Evolutionary conservation across 1,139 yeast species (phyloP).

Genomic region (Citeromyces siamensis): DNA sequence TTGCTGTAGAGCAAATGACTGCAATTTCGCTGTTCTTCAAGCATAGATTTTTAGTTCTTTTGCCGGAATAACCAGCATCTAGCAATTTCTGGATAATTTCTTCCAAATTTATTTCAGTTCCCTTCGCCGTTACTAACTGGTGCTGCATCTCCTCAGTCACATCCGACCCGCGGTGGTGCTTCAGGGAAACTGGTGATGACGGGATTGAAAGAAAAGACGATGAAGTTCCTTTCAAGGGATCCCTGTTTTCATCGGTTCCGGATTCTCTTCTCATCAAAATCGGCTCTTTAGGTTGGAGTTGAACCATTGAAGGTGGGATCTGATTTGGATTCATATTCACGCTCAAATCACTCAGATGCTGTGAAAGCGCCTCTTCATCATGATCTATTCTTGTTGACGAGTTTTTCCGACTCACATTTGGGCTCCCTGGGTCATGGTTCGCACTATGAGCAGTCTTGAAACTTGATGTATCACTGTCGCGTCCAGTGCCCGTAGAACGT

Average conservation of each 20-base stretch:
- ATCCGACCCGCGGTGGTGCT: slow-evolving; percentile 4
- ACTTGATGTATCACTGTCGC: slow-evolving; percentile 4
- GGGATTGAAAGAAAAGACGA: slow-evolving; percentile 1
- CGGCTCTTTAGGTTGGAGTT: slow-evolving; percentile 6
- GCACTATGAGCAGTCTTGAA: slow-evolving; percentile 4
- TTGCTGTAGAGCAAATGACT: slow-evolving; percentile 50
- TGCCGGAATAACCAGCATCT: slow-evolving; percentile 94
- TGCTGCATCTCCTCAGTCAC: slow-evolving; percentile 2
- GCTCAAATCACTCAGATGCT: not conserved
- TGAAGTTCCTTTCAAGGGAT: not conserved
- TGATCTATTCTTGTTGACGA: not conserved
- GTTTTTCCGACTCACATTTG: slow-evolving; percentile 11
- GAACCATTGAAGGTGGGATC: slow-evolving; percentile 8
- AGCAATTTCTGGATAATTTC: slow-evolving; percentile 78
- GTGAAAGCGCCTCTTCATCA: not conserved
- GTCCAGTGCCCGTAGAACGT: slow-evolving; percentile 6
- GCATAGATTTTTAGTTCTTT: slow-evolving; percentile 81
- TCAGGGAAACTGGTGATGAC: slow-evolving; percentile 2
- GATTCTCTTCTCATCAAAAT: slow-evolving; percentile 5
- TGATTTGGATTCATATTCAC: slow-evolving; percentile 1
- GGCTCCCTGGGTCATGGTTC: not conserved
- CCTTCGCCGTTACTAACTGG: slow-evolving; percentile 9
- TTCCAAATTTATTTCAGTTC: slow-evolving; percentile 57
- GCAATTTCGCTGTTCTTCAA: slow-evolving; percentile 68
- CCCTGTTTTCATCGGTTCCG: slow-evolving; percentile 1